Evolutionary conservation across 768 basidiomycete genomes (phyloP), one percentile per base, ranked within the genome.

Genomic region (Collybia sordida): DNA sequence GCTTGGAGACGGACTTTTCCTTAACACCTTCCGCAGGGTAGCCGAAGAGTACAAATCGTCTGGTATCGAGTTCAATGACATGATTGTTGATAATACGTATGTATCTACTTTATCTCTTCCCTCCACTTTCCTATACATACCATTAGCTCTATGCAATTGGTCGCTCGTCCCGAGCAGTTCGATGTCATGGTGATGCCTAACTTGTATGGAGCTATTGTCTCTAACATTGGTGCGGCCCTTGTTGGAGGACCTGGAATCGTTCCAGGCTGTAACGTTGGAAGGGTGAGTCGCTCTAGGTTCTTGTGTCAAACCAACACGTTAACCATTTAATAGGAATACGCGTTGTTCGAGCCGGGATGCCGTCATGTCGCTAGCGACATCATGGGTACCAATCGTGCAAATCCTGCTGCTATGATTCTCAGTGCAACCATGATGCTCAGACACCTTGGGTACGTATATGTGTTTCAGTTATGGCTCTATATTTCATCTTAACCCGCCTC

Each of bases 121-220:
- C 25, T n/a, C 38, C 24, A 50, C 18, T 11, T 21, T 3, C 45
- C 42, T 54, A 42, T 55, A 40, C 36, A 50, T 24, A 15, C 11
- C 14, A 5, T n/a, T 59, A 93, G 90, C 44, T 93, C 96, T 41
- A 99, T 99, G 97, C 97, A 99, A 72, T 86, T 99, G 57, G 97
- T 99, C 53, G 91, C 95, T 25, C 90, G 86, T 60, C 97, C 97
- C 24, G 78, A 79, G 57, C 97, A 99, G 68, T 99, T 99, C 64
- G 97, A 99, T 64, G 96, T 98, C 53, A 97, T 99, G 95, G 97
- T 98, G 64, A 97, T 96, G 92, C 94, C 93, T 49, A 94, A 96
- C 71, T 67, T 90, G 68, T 98, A 98, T 72, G 96, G 96, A 51
- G 95, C 93, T 58, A 98, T 98, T 61, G 88, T 95, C 52, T 94